Conservation (phyloP, 2,329 filamentous ascomycete species). For the Alternaria sp. region DNA sequence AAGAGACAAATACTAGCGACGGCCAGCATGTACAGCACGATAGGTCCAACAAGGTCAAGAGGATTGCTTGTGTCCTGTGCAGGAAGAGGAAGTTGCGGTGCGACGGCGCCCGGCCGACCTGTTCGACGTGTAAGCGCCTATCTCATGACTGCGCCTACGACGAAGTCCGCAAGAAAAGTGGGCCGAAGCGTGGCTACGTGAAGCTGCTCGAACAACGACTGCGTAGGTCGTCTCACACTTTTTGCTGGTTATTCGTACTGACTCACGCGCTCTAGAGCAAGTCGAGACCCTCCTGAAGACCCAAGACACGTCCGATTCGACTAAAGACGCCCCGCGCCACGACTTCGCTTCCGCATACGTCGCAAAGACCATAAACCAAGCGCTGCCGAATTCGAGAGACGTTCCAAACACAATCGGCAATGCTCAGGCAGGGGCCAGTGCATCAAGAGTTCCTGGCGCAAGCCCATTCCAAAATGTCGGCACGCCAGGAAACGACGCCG, state of each 20-base stretch:
- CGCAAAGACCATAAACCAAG: slow-evolving; percentile 42
- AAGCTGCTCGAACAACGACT: slow-evolving; percentile 92
- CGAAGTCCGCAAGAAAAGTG: slow-evolving; percentile 91
- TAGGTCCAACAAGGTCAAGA: slow-evolving; percentile 66
- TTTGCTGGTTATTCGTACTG: slow-evolving; percentile 17
- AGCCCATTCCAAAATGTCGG: slow-evolving; percentile 31
- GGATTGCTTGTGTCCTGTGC: slow-evolving; percentile 94
- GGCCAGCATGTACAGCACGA: slow-evolving; percentile 58
- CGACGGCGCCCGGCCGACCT: slow-evolving; percentile 83
- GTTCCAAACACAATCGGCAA: slow-evolving; percentile 28
- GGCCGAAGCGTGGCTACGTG: slow-evolving; percentile 92
- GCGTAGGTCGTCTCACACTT: slow-evolving; percentile 65
- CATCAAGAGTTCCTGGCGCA: slow-evolving; percentile 28
- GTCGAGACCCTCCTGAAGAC: slow-evolving; percentile 90
- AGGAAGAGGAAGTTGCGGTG: slow-evolving; percentile 91
- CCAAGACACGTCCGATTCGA: slow-evolving; percentile 65
- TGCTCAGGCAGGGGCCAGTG: slow-evolving; percentile 17
- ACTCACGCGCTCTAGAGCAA: slow-evolving; percentile 69
- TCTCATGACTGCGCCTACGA: slow-evolving; percentile 90
- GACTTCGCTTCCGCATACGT: slow-evolving; percentile 44
- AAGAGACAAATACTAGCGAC: slow-evolving; percentile 49
- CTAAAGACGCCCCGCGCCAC: slow-evolving; percentile 35
- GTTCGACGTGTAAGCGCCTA: slow-evolving; percentile 86
- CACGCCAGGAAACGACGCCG: slow-evolving; percentile 26
- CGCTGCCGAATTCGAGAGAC: slow-evolving; percentile 32